Conservation (phyloP, 352 stramenopile species). For the Phytophthora crassamura region DNA sequence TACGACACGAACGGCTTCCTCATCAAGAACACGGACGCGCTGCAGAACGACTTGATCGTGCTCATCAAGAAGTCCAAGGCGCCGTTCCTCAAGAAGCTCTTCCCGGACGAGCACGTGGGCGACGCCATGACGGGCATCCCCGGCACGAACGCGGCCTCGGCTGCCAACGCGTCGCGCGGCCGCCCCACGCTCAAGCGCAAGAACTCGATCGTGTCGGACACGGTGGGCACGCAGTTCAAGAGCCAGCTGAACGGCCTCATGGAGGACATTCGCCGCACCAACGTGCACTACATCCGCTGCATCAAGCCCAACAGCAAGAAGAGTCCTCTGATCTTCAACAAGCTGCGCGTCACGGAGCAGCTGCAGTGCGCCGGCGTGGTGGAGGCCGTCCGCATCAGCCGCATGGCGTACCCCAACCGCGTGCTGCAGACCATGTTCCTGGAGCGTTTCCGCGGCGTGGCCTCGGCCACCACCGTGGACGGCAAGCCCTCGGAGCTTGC, state of each 20-base stretch:
- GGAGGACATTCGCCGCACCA: conserved; percentile 94
- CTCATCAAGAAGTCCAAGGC: conserved; percentile 77
- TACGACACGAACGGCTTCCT: conserved; percentile 95
- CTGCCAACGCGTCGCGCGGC: conserved; percentile 27
- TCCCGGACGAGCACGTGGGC: conserved; percentile 71
- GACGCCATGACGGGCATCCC: conserved; percentile 55
- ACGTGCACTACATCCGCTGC: conserved; percentile 99
- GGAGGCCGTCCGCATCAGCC: conserved; percentile 97
- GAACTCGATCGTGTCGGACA: conserved; percentile 85
- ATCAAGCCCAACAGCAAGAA: conserved; percentile 99
- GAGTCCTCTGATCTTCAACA: conserved; percentile 88
- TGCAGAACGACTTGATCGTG: conserved; percentile 93
- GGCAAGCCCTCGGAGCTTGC: conserved; percentile 38
- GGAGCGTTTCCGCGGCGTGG: conserved; percentile 83
- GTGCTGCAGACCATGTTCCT: conserved; percentile 91
- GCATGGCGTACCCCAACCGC: conserved; percentile 98
- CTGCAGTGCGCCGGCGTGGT: conserved; percentile 98
- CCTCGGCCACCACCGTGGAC: conserved; percentile 30
- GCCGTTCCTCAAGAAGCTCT: conserved; percentile 80
- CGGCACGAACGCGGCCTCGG: conserved; percentile 24
- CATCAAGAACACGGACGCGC: conserved; percentile 97
- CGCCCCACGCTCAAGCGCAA: conserved; percentile 66
- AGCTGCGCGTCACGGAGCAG: conserved; percentile 95
- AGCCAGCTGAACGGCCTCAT: conserved; percentile 94
- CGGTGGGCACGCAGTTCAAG: conserved; percentile 93